Base-by-base conservation (phyloP, 192 early-diverging fungal species). In the Podila clonocystis region DNA sequence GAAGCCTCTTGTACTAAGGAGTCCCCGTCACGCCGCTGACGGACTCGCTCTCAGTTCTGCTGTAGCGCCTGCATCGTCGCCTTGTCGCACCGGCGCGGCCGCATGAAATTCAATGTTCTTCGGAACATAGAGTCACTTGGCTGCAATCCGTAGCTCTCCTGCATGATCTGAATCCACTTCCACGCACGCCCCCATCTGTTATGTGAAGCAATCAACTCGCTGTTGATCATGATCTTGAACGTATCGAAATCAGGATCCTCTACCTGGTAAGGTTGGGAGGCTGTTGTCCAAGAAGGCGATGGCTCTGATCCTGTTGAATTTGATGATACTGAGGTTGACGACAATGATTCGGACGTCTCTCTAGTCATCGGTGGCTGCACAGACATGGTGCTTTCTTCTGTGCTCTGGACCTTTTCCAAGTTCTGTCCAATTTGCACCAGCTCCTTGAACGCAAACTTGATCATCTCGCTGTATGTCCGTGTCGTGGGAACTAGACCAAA, bases 101-200 rank as follows among this genome's bases (percentile, higher is more conserved):
- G 45, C 77, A 80, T 80, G 0, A 66, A 64, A 8, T 31, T 57
- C 33, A 80, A 49, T 9, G 77, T 80, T 22, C 77, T 33, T 50
- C 33, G 28, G 34, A 71, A 80, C 77, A 80, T 80, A 3, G 33
- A 19, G 41, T 80, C 77, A 30, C 77, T 80, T 13, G 77, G 77
- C n/a, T 68, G 70, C 6, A 80, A 45, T 29, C 62, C 67, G 36
- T 73, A 80, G 0, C 36, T 60, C 4, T 80, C 62, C 24, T 80
- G 77, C 77, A 80, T 80, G 19, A 80, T 62, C 45, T 69, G 64
- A 15, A 73, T 80, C 77, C 75, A 79, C 41, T 67, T 71, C 63
- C 60, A 67, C 2, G 75, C 75, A 45, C 75, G 75, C 7, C 69
- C 69, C 75, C 75, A 79, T n/a, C 75, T 59, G 38, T 63, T 67